Evolutionary conservation across 352 stramenopile genomes (phyloP).

Genomic region (Pythium coloratum): DNA sequence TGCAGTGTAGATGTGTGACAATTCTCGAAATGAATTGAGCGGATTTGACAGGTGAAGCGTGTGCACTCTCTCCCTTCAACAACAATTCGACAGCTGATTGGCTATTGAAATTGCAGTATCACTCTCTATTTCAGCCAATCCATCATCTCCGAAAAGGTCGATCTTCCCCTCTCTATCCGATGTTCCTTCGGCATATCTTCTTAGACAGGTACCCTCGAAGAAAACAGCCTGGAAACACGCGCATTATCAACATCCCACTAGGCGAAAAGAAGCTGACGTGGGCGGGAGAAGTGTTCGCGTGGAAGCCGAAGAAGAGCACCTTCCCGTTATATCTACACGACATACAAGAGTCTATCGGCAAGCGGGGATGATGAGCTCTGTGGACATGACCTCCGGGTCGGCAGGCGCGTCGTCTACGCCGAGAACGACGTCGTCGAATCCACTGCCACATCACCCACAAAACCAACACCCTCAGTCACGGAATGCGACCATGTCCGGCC

Average conservation of each 20-base stretch:
- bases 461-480: slow-evolving; percentile 1
- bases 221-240: slow-evolving; percentile 18
- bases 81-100: slow-evolving; percentile 19
- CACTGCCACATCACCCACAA: slow-evolving; percentile 9
- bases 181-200: slow-evolving; percentile 18
- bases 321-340: not conserved
- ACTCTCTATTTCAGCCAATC: slow-evolving; percentile 25
- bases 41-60: not conserved
- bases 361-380: slow-evolving; percentile 31
- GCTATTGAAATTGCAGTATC: slow-evolving; percentile 22
- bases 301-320: not conserved
- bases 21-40: slow-evolving; percentile 10
- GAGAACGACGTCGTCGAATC: slow-evolving; percentile 18
- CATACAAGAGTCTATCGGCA: not conserved
- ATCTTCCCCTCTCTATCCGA: slow-evolving; percentile 5
- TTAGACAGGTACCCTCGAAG: slow-evolving; percentile 19
- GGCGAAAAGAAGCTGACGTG: not conserved
- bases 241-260: slow-evolving; percentile 14
- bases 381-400: slow-evolving; percentile 27
- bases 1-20: slow-evolving; percentile 2
- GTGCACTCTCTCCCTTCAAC: slow-evolving; percentile 4
- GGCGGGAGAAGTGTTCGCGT: not conserved
- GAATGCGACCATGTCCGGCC: slow-evolving; percentile 10
- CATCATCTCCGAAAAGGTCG: too few relatives aligned
- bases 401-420: slow-evolving; percentile 16